Base-by-base conservation (phyloP, 768 basidiomycete genomes). In the Kwoniella newhampshirensis region DNA sequence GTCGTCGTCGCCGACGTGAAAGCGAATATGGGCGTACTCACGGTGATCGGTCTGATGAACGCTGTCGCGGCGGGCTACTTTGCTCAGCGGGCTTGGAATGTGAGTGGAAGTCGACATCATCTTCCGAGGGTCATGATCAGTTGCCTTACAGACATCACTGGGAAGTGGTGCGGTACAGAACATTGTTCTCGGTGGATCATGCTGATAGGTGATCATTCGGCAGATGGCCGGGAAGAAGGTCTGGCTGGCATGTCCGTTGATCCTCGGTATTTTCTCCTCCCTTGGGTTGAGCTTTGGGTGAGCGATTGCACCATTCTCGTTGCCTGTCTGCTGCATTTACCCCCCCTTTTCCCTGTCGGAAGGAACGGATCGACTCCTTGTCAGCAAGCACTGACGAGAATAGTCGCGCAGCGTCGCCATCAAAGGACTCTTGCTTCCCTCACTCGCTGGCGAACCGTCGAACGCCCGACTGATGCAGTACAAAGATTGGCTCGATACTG, bases 281-380 rank as follows among this genome's bases (percentile, higher is more conserved):
- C 26, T 58, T 27, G 56, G 56, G 4, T 26, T 58, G 41, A 58
- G 56, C 50, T 39, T 58, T 21, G 56, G 49, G 56, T 58, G 56
- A 51, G 56, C 39, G 30, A 28, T 1, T 32, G 32, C 32, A 6
- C 32, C 32, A n/a, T n/a, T n/a, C n/a, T n/a, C n/a, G n/a, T n/a
- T n/a, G n/a, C n/a, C n/a, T n/a, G n/a, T n/a, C n/a, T n/a, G n/a
- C n/a, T n/a, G n/a, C n/a, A n/a, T n/a, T n/a, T n/a, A n/a, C n/a
- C n/a, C n/a, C n/a, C n/a, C n/a, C n/a, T n/a, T n/a, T n/a, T n/a
- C n/a, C n/a, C n/a, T n/a, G n/a, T n/a, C n/a, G n/a, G n/a, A n/a
- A n/a, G n/a, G n/a, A n/a, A n/a, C n/a, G n/a, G 11, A 9, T 37
- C 36, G 11, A 11, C 36, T 37, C 9, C 32, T 32, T 32, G 32